Percentiles rank a stretch among this genome's conserved stretches.
These are phyloP conservation scores for Pelargonium nanum DNA, from an alignment of 345 rosid genomes.

Conservation along the genomic window DNA sequence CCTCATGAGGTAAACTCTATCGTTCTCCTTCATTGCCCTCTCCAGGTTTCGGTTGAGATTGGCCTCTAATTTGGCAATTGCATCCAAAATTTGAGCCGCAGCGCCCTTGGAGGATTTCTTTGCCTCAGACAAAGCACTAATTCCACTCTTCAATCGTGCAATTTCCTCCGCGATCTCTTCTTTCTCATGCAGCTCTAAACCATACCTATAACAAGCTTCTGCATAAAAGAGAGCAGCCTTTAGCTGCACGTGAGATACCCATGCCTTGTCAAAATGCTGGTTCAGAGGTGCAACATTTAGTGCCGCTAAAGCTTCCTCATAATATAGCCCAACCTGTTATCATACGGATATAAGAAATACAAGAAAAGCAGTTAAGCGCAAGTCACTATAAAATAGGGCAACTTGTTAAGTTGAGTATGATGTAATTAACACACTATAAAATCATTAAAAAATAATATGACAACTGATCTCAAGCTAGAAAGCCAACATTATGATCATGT, in stretches of 20 bases:
- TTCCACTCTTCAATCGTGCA: conserved; percentile 68
- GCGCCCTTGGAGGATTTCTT: conserved; percentile 80
- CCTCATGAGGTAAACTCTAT: conserved; percentile 96
- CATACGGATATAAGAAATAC: too few relatives aligned
- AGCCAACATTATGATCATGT: too few relatives aligned
- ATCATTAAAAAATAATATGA: too few relatives aligned
- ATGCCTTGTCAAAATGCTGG: conserved; percentile 90
- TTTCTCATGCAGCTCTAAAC: conserved; percentile 86
- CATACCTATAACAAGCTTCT: conserved; percentile 83
- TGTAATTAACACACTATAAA: too few relatives aligned
- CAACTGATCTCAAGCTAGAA: too few relatives aligned
- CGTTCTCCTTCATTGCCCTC: conserved; percentile 95
- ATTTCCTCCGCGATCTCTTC: conserved; percentile 95
- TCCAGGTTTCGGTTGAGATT: conserved; percentile 67
- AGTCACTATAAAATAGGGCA: background rate
- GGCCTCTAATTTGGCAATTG: conserved; percentile 64
- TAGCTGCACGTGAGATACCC: conserved; percentile 86
- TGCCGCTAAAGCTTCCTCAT: conserved; percentile 86
- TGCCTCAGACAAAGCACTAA: conserved; percentile 58
- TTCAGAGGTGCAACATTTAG: conserved; percentile 58
- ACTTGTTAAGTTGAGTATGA: too few relatives aligned
- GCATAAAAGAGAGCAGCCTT: conserved; percentile 75
- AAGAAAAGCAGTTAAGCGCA: background rate
- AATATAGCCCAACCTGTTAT: conserved; percentile 72
- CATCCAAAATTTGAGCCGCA: conserved; percentile 78